Base-by-base conservation (phyloP, 2,329 filamentous ascomycete genomes). In the Calonectria leucothoes region DNA sequence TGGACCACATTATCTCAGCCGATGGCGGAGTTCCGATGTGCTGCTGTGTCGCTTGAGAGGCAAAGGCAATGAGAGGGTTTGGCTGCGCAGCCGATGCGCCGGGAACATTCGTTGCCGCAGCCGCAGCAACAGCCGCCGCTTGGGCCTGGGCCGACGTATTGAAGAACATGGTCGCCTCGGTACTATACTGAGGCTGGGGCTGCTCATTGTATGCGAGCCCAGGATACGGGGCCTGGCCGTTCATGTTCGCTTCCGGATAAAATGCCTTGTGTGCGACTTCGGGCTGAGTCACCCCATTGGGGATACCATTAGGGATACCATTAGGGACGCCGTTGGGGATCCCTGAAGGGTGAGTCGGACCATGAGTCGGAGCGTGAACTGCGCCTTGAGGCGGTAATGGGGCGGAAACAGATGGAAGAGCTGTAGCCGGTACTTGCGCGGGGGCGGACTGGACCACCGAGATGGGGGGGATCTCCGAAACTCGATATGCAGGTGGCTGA, bases 11-110 rank as follows among this genome's bases (percentile, higher is more conserved):
- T 72, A 81, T 80, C n/a, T 83, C 82, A 6, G 81, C 66, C 0
- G 76, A 55, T 8, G 79, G 73, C 35, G 81, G 77, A 8, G 76
- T 51, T n/a, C 76, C 74, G 23, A 82, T 77, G n/a, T 81, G 82
- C 59, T 81, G 82, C 61, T 85, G 86, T 6, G 83, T 79, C 4
- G 85, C 78, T 69, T 86, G 84, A 2, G 85, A 83, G 3, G 82
- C 83, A 61, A 87, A 88, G 2, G 83, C 79, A 5, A 86, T 80
- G 64, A 88, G 77, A 0, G 85, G 83, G 35, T 86, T 86, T 7
- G 78, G 68, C 29, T 83, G 82, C 39, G 81, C 77, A n/a, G 78
- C 61, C 17, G 79, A 74, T 3, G 57, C 74, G 11, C 74, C 70
- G 6, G 77, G 73, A 14, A 81, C 78, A 14, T 79, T 64, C 45